Evolutionary conservation across 2,329 filamentous ascomycete species (phyloP).

Genomic region (Sarocladiaceae sp.): DNA sequence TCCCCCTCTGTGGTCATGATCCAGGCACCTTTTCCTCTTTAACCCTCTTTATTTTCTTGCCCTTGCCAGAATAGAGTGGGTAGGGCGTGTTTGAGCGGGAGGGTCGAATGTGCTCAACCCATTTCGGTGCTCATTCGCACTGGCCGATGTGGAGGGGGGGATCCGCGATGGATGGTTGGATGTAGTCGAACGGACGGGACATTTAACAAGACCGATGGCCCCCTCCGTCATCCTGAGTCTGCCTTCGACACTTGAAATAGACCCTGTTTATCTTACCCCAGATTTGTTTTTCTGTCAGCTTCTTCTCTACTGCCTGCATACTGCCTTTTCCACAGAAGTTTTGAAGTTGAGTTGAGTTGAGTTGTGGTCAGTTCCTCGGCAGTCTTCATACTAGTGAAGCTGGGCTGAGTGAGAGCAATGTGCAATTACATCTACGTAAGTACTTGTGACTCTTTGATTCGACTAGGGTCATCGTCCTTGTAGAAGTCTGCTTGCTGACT

Average conservation of each 20-base stretch:
- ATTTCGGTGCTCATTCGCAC: neutral
- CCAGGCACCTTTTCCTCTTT: too few relatives aligned
- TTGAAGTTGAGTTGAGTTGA: too few relatives aligned
- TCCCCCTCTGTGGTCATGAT: too few relatives aligned
- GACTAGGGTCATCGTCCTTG: too few relatives aligned
- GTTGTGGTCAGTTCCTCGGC: neutral
- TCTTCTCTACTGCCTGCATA: neutral
- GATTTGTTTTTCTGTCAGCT: neutral
- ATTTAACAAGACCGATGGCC: neutral
- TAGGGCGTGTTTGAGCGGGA: conserved; percentile 5
- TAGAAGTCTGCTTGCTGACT: neutral
- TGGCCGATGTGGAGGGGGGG: neutral
- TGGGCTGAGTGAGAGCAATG: conserved; percentile 25
- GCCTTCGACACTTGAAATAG: neutral
- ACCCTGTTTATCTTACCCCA: neutral
- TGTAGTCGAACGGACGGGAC: neutral
- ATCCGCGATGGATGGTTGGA: neutral
- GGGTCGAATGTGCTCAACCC: neutral
- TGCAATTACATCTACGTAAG: conserved; percentile 48
- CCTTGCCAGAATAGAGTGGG: too few relatives aligned
- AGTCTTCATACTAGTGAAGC: too few relatives aligned
- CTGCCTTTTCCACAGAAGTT: too few relatives aligned
- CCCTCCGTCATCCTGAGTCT: conserved; percentile 2
- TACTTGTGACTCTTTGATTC: conserved; percentile 6
- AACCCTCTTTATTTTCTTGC: too few relatives aligned